Percentiles rank a stretch among this genome's conserved stretches.
These are phyloP conservation scores for Mrakia frigida DNA, from an alignment of 768 basidiomycete species.

Conservation along the genomic window DNA sequence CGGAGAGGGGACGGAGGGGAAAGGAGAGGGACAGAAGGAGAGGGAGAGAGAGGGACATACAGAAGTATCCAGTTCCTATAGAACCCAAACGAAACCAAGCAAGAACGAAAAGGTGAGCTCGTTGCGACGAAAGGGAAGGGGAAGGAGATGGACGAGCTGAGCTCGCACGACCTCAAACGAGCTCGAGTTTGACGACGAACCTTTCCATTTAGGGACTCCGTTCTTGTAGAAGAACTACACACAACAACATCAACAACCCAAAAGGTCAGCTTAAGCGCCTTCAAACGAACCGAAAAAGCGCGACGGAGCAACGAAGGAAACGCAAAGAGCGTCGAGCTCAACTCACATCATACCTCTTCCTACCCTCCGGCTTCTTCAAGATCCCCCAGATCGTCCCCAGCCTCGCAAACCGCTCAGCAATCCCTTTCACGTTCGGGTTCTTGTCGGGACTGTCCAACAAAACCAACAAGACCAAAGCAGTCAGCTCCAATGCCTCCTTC, in stretches of 20 bases:
- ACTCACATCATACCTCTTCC: conserved; percentile 61
- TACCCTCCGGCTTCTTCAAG: conserved; percentile 65
- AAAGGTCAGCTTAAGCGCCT: background rate
- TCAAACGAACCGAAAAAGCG: background rate
- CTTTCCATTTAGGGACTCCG: conserved; percentile 93
- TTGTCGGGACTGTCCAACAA: conserved; percentile 72
- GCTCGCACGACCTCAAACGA: too few species aligned
- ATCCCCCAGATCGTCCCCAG: conserved; percentile 81
- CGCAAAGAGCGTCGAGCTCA: background rate
- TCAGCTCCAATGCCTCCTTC: background rate
- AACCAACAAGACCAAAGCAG: background rate
- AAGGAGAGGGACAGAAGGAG: background rate
- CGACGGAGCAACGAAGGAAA: background rate
- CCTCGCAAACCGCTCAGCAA: conserved; percentile 86
- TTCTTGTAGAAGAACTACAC: conserved; percentile 78
- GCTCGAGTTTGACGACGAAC: conserved; percentile 34
- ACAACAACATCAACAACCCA: background rate
- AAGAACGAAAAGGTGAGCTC: background rate
- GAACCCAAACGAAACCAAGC: background rate
- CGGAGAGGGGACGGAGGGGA: background rate
- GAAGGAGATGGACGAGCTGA: background rate
- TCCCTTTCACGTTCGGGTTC: conserved; percentile 70
- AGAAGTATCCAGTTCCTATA: conserved; percentile 81
- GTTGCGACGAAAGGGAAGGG: background rate
- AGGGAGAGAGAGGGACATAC: background rate